These are phyloP conservation scores for Hyaloscypha variabilis DNA, from an alignment of 495 filamentous ascomycete species.

Conservation along the genomic window DNA sequence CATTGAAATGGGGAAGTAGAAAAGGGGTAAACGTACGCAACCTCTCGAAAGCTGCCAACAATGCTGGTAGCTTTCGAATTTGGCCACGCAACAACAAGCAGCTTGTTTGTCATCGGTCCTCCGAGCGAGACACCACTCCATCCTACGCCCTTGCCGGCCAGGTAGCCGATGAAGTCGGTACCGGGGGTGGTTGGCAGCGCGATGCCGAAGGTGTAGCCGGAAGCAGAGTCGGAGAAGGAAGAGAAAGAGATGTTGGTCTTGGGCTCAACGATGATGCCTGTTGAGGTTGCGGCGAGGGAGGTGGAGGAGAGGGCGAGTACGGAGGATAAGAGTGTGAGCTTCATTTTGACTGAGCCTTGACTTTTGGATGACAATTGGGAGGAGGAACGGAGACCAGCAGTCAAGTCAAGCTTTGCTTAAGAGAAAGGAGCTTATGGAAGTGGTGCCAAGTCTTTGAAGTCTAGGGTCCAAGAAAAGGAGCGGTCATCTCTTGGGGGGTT, in stretches of 20 bases:
- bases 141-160: slow-evolving; percentile 36
- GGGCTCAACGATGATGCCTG: slow-evolving; percentile 21
- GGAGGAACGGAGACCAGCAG: too few relatives aligned
- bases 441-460: not conserved
- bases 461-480: not conserved
- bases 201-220: slow-evolving; percentile 51
- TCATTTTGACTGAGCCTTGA: slow-evolving; percentile 1
- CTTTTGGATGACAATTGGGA: too few relatives aligned
- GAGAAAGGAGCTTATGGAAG: not conserved
- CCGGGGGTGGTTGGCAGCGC: slow-evolving; percentile 51
- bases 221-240: slow-evolving; percentile 24
- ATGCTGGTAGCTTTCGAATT: slow-evolving; percentile 38
- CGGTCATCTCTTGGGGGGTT: slow-evolving; percentile 1
- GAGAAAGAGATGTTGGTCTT: slow-evolving; percentile 39
- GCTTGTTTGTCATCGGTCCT: slow-evolving; percentile 55
- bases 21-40: slow-evolving; percentile 32
- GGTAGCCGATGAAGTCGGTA: slow-evolving; percentile 41
- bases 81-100: slow-evolving; percentile 56
- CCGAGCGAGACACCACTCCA: too few relatives aligned
- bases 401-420: too few relatives aligned
- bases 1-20: too few relatives aligned
- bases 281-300: not conserved
- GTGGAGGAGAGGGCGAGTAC: not conserved
- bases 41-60: slow-evolving; percentile 55
- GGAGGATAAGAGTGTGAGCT: slow-evolving; percentile 3